A percentile compares a stretch with the other conserved stretches of the same genome.
Evolutionary conservation across 225 moss, liverwort and hornwort genomes (phyloP).

Genomic region (Takakia lepidozioides): DNA sequence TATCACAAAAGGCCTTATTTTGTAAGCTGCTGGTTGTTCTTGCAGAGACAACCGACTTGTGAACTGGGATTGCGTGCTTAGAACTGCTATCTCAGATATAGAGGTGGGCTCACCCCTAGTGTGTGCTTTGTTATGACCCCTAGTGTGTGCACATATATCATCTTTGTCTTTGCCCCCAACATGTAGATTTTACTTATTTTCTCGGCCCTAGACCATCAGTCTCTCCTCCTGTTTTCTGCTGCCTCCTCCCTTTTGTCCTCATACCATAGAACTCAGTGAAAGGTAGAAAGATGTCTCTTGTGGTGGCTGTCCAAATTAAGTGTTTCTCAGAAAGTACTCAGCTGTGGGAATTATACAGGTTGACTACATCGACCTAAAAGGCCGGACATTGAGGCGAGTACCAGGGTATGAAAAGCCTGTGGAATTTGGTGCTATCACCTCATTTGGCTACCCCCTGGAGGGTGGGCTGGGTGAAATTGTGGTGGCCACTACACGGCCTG

Average conservation of each 20-base stretch:
- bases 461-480: conserved; percentile 73
- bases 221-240: too few relatives aligned
- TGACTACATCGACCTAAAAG: conserved; percentile 69
- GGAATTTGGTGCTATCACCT: conserved; percentile 85
- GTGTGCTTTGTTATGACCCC: background rate
- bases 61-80: conserved; percentile 85
- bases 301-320: too few relatives aligned
- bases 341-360: conserved; percentile 62
- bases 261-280: too few relatives aligned
- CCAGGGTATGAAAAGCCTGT: conserved; percentile 75
- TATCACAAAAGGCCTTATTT: background rate
- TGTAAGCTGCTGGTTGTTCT: background rate
- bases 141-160: too few relatives aligned
- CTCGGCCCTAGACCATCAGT: too few relatives aligned
- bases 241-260: too few relatives aligned
- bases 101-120: conserved; percentile 39
- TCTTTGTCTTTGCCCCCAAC: too few relatives aligned
- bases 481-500: conserved; percentile 92
- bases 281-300: too few relatives aligned
- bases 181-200: too few relatives aligned
- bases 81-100: conserved; percentile 90
- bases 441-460: conserved; percentile 92
- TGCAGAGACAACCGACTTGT: conserved; percentile 86
- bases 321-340: too few relatives aligned
- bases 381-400: conserved; percentile 56